These are phyloP conservation scores for Globisporangium apiculatum DNA, from an alignment of 352 stramenopile species.

Conservation along the genomic window DNA sequence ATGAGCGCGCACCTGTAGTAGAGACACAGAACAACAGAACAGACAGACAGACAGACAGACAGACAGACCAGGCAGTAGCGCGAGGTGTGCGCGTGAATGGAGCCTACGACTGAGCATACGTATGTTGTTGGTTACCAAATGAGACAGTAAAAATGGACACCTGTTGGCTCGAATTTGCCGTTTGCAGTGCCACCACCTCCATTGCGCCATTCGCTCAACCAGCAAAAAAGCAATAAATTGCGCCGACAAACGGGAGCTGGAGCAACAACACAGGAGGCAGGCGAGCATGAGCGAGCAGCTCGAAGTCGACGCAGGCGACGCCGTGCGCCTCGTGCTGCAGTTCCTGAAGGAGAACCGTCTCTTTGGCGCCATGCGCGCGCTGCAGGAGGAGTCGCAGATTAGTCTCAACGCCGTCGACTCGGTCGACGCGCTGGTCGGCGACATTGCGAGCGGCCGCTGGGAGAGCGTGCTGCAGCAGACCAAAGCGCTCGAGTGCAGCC, in stretches of 20 bases:
- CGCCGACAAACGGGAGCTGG: too few species aligned
- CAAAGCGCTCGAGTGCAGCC: constrained; percentile 54
- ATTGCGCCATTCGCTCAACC: too few species aligned
- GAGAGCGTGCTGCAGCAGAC: constrained; percentile 89
- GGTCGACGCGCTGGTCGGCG: constrained; percentile 59
- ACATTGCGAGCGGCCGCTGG: constrained; percentile 85
- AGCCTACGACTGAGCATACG: too few species aligned
- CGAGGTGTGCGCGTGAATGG: not conserved
- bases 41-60: not conserved
- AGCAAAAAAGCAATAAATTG: too few species aligned
- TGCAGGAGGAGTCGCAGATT: constrained; percentile 87
- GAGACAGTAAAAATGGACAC: too few species aligned
- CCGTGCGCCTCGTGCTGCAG: constrained; percentile 88
- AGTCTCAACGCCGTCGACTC: constrained; percentile 86
- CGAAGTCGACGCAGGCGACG: constrained; percentile 67
- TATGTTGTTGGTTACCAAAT: too few species aligned
- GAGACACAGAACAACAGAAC: not conserved
- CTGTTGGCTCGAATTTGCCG: too few species aligned
- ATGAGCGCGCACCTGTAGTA: constrained; percentile 2
- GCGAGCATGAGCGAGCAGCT: constrained; percentile 22
- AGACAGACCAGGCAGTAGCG: not conserved
- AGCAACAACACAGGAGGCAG: not conserved
- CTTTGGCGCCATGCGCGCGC: constrained; percentile 63
- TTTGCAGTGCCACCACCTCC: too few species aligned
- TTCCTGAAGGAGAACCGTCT: constrained; percentile 90